These are phyloP conservation scores for Exophiala oligosperma DNA, from an alignment of 2,329 filamentous ascomycete species.

Conservation along the genomic window DNA sequence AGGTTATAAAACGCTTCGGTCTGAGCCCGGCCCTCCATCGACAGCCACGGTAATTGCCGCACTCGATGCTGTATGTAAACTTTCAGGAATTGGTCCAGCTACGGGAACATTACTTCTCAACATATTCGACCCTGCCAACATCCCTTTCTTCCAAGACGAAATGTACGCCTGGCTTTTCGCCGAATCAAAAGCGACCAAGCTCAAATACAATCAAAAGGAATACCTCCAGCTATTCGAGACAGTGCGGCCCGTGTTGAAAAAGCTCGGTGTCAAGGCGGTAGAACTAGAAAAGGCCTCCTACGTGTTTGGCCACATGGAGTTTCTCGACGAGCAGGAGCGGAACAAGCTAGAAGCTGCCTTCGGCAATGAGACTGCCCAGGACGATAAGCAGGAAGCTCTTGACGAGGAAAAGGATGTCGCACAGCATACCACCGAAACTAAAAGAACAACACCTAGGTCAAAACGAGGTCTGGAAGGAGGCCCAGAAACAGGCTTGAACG, in stretches of 20 bases:
- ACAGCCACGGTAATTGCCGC: slow-evolving; percentile 28
- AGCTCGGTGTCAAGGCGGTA: slow-evolving; percentile 14
- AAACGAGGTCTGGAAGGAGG: too few relatives aligned
- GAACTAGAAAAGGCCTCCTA: slow-evolving; percentile 28
- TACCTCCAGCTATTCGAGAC: slow-evolving; percentile 32
- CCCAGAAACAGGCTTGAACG: too few relatives aligned
- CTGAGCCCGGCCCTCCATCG: neutral
- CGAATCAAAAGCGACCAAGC: slow-evolving; percentile 33
- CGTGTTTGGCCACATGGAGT: slow-evolving; percentile 24
- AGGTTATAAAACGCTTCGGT: slow-evolving; percentile 4
- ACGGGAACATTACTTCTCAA: slow-evolving; percentile 45
- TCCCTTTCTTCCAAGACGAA: slow-evolving; percentile 48
- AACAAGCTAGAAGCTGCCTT: slow-evolving; percentile 12
- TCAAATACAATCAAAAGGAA: slow-evolving; percentile 44
- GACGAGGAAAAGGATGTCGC: too few relatives aligned
- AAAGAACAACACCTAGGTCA: too few relatives aligned
- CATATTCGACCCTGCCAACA: slow-evolving; percentile 30
- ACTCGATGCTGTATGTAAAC: slow-evolving; percentile 36
- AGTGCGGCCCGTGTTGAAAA: slow-evolving; percentile 13
- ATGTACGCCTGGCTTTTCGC: slow-evolving; percentile 42
- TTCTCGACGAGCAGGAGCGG: slow-evolving; percentile 15
- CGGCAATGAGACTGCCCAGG: neutral
- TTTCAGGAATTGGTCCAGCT: slow-evolving; percentile 44
- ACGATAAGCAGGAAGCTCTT: too few relatives aligned
- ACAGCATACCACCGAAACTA: too few relatives aligned